A percentile compares a stretch with the other conserved stretches of the same genome.
phyloP scores from a whole-genome alignment of 805 yeast genomes.

The Lachancea dasiensis region DNA sequence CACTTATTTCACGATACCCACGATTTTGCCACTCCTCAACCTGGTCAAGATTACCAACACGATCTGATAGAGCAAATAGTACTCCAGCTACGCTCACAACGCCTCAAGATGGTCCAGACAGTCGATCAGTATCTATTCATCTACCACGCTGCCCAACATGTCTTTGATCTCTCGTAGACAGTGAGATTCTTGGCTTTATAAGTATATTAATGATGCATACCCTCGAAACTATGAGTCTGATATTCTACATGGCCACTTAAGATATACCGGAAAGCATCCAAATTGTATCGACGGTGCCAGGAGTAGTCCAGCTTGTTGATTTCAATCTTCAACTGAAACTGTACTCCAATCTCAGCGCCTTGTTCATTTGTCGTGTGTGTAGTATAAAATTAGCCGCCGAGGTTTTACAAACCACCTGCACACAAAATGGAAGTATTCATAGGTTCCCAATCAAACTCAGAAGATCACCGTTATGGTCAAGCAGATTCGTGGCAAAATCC shows the following conservation, averaged over 20 bases:
- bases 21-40: slow-evolving; percentile 16
- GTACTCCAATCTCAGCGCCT: no score
- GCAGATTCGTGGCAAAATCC: not conserved
- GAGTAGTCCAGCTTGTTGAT: no score
- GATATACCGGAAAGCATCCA: no score
- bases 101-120: slow-evolving; percentile 34
- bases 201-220: no score
- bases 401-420: no score
- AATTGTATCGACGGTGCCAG: no score
- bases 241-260: no score
- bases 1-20: slow-evolving; percentile 28
- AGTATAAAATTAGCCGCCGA: slow-evolving; percentile 2
- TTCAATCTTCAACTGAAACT: no score
- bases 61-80: slow-evolving; percentile 33
- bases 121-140: slow-evolving; percentile 31
- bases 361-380: no score
- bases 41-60: slow-evolving; percentile 17
- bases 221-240: no score
- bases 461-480: not conserved
- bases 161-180: slow-evolving; percentile 1
- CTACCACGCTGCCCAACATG: slow-evolving; percentile 29
- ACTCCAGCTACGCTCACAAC: slow-evolving; percentile 28
- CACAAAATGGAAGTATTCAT: not conserved
- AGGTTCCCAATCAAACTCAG: not conserved
- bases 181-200: no score